Evolutionary conservation across 192 early-diverging fungal genomes (phyloP), one percentile per base, ranked within the genome.

Genomic region (Coemansia sp.): DNA sequence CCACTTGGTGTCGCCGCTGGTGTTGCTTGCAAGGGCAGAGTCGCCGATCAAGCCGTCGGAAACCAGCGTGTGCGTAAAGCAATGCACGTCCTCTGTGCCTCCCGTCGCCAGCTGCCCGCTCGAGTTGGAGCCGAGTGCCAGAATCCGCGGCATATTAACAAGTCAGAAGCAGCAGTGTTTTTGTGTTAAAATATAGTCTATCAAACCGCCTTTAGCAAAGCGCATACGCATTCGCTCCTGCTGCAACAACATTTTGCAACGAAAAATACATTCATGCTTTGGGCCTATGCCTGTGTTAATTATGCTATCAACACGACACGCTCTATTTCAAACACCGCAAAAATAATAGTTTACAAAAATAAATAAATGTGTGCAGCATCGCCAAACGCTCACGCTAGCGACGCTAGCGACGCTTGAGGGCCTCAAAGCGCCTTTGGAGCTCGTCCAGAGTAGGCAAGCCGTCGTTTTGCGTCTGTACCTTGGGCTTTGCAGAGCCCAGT

Each of bases 381-480:
- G n/a, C n/a, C n/a, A n/a, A n/a, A n/a, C n/a, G n/a, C n/a, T n/a
- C n/a, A n/a, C n/a, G n/a, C n/a, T n/a, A n/a, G n/a, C n/a, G n/a
- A n/a, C n/a, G n/a, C n/a, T n/a, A 77, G 47, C 57, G 60, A 23
- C 55, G 60, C 53, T 87, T 87, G 24, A 93, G 72, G 1, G 87
- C 87, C 29, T 90, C 84, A 46, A 93, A 87, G 10, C 89, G 73
- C 51, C 69, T 85, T 19, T 85, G 74, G 22, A 93, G 59, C 24
- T 86, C 87, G 32, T 91, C 91, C 67, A 91, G 80, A 34, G 88
- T 78, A 2, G 83, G 83, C 10, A 79, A 42, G 7, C 68, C 76
- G 41, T 80, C 72, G 38, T 32, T 61, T 66, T 18, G 55, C 53
- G 22, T 29, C 39, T 48, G 14, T 34, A 43, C 25, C 50, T 46